These are phyloP conservation scores for Aspergillus spinulosporus DNA, from an alignment of 2,329 filamentous ascomycete genomes.

Conservation along the genomic window DNA sequence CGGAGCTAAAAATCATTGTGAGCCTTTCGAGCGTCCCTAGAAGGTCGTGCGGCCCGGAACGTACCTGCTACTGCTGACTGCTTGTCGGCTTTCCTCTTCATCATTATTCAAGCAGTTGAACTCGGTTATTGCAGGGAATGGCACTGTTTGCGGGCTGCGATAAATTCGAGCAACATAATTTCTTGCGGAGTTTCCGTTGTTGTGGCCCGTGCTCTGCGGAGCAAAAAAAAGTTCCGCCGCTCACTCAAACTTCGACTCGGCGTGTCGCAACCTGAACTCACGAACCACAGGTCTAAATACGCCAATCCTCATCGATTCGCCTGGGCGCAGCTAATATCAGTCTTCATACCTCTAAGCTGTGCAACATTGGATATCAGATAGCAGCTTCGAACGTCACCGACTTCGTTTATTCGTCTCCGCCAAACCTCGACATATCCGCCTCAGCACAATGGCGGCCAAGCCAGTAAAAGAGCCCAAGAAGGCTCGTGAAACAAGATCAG, in stretches of 20 bases:
- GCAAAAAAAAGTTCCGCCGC: constrained; percentile 39
- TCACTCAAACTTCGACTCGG: constrained; percentile 14
- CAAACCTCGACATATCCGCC: background rate
- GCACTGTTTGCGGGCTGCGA: background rate
- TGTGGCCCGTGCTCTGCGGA: constrained; percentile 45
- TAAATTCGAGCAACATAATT: constrained; percentile 12
- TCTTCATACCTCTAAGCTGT: too few species aligned
- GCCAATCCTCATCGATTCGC: background rate
- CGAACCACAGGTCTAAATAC: background rate
- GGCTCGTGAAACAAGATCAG: constrained; percentile 19
- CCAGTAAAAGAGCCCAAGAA: constrained; percentile 25
- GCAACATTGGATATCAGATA: background rate
- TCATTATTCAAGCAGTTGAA: constrained; percentile 16
- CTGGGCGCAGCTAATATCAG: background rate
- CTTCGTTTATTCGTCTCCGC: background rate
- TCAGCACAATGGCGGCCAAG: constrained; percentile 27
- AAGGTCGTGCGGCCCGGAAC: background rate
- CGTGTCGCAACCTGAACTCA: constrained; percentile 12
- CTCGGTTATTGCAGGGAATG: background rate
- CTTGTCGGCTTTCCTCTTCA: constrained; percentile 44
- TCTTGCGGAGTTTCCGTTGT: constrained; percentile 23
- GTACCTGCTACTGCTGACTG: constrained; percentile 35
- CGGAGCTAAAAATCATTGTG: constrained; percentile 29
- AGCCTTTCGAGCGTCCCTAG: background rate
- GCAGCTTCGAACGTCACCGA: background rate